Conservation (phyloP, 148 eudicot genomes). For the Diospyros lotus region DNA sequence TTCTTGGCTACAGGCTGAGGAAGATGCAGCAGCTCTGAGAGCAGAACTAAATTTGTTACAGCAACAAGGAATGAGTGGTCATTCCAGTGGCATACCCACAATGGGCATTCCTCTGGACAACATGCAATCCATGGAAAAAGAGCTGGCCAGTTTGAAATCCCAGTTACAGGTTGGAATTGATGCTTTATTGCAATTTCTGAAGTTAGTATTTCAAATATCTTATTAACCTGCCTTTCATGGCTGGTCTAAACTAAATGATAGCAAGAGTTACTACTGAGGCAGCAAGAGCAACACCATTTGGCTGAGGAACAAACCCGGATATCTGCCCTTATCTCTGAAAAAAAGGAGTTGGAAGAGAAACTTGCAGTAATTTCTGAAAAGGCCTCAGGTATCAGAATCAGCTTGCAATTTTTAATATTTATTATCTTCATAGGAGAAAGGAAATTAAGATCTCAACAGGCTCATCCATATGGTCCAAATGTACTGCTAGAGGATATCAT, state of each 20-base stretch:
- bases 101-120: slow-evolving; percentile 61
- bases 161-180: slow-evolving; percentile 61
- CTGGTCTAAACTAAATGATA: slow-evolving; percentile 23
- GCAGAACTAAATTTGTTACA: slow-evolving; percentile 84
- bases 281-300: slow-evolving; percentile 67
- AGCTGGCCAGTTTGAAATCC: slow-evolving; percentile 59
- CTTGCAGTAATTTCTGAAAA: slow-evolving; percentile 42
- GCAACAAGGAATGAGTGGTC: slow-evolving; percentile 68
- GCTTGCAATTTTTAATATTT: not conserved
- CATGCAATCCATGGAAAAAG: slow-evolving; percentile 70
- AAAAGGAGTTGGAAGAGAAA: slow-evolving; percentile 75
- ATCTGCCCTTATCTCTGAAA: slow-evolving; percentile 65
- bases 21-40: slow-evolving; percentile 90
- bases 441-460: not conserved
- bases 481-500: not conserved
- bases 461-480: not conserved
- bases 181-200: not conserved
- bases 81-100: slow-evolving; percentile 35
- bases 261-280: slow-evolving; percentile 78
- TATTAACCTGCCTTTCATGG: slow-evolving; percentile 10
- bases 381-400: slow-evolving; percentile 45
- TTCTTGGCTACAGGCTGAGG: slow-evolving; percentile 73
- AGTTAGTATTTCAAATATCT: not conserved
- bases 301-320: slow-evolving; percentile 61
- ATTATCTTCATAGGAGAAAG: not conserved